Evolutionary conservation across 179 eudicot species (phyloP), one percentile per base, ranked within the genome.

Genomic region (Spinacia oleracea): DNA sequence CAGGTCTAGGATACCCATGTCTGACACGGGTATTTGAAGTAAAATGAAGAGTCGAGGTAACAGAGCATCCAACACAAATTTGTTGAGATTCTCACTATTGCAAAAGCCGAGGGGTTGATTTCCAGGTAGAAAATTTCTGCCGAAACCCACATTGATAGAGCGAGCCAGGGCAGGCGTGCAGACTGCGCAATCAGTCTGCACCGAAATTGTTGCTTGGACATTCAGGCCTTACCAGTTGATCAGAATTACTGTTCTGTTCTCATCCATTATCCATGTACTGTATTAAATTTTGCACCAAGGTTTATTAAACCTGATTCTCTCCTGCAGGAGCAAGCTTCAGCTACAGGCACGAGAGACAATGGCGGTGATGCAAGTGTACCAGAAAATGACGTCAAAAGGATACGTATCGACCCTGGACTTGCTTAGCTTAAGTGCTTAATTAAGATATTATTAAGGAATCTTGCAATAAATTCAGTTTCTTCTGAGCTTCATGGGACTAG

Each of bases 291-390:
- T 55, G 35, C 56, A 2, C 45, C 14, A 43, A 58, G 62, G 20
- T 51, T 29, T 34, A n/a, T n/a, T 23, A 27, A 81, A 14, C 32
- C 18, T 40, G 7, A 29, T 34, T n/a, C 58, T 64, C 21, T 77
- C n/a, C 23, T 75, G 81, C 85, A 82, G 89, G 84, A 76, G 80
- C 80, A 79, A 78, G 83, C 79, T 29, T 80, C 74, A 72, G 80
- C 71, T 32, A 76, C 81, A 14, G 68, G 69, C 46, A 50, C 84
- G 31, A 42, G 59, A 43, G 82, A 83, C 29, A 84, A 82, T 40
- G 86, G 88, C 55, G 88, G 82, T 12, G 93, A 90, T 73, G 88
- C 86, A 27, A 90, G 88, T 74, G 92, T 90, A 32, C 92, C 92
- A n/a, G 90, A 89, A 83, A 86, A 68, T 55, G 93, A 90, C 60